Percentiles rank a stretch among this genome's conserved stretches.
Evolutionary conservation across 1,139 yeast species (phyloP).

Genomic region (Diutina sp.): DNA sequence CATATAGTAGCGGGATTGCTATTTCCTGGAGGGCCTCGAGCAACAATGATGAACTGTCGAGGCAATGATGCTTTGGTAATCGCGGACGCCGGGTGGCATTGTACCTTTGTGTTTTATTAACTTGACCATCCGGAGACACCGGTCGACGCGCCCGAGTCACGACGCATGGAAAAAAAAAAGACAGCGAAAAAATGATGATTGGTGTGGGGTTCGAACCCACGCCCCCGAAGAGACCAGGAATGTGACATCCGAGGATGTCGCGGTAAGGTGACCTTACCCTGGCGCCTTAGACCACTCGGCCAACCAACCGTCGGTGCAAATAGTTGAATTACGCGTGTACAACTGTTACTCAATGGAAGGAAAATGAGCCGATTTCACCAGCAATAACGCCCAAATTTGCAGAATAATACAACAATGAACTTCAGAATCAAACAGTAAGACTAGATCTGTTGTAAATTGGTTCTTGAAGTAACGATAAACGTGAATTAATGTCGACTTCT

Average conservation of each 20-base stretch:
- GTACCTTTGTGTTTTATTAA: background rate
- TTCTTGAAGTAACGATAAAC: too few relatives aligned
- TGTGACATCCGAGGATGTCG: background rate
- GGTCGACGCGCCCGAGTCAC: background rate
- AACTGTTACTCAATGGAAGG: background rate
- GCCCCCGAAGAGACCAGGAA: constrained; percentile 2
- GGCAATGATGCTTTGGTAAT: too few relatives aligned
- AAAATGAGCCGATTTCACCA: too few relatives aligned
- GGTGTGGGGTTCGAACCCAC: constrained; percentile 3
- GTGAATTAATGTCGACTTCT: too few relatives aligned
- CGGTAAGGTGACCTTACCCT: constrained; percentile 2
- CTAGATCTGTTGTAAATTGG: too few relatives aligned
- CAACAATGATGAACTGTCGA: too few relatives aligned
- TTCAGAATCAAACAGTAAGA: too few relatives aligned
- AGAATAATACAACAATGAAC: too few relatives aligned
- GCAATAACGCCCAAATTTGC: too few relatives aligned
- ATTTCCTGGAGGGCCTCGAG: too few relatives aligned
- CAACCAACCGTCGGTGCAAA: background rate
- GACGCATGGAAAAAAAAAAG: background rate
- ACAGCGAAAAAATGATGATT: background rate
- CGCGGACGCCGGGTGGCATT: background rate
- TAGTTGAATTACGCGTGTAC: background rate
- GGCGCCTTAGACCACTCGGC: constrained; percentile 3
- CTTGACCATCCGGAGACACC: background rate
- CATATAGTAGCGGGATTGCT: too few relatives aligned